phyloP scores from a whole-genome alignment of 495 filamentous ascomycete genomes.

The Xylaria castorea region DNA sequence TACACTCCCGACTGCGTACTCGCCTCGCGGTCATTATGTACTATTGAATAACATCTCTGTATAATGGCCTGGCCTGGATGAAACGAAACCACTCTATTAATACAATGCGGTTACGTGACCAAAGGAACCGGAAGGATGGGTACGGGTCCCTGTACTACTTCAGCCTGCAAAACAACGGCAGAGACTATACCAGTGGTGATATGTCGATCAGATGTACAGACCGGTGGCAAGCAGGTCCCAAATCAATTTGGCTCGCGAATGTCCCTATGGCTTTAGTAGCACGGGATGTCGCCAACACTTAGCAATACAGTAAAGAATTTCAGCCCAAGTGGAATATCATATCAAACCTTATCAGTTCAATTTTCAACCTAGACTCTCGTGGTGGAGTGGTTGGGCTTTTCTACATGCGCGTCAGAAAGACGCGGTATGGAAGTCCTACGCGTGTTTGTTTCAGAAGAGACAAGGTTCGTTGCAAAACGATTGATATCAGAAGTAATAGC shows the following conservation, averaged over 20 bases:
- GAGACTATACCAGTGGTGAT: not conserved
- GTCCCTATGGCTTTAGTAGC: not conserved
- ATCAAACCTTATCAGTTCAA: constrained; percentile 10
- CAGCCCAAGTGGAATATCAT: not conserved
- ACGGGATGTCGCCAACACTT: not conserved
- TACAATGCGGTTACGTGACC: not conserved
- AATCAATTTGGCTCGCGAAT: not conserved
- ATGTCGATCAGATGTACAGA: not conserved
- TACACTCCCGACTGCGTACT: not conserved
- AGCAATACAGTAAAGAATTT: not conserved
- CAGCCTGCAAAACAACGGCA: not conserved
- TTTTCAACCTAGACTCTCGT: not conserved
- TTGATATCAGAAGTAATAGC: constrained; percentile 12
- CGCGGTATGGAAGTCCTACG: not conserved
- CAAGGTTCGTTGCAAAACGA: not conserved
- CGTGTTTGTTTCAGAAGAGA: not conserved
- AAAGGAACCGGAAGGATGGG: not conserved
- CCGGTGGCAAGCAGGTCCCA: not conserved
- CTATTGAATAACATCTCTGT: not conserved
- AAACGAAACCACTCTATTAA: not conserved
- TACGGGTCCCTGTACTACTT: not conserved
- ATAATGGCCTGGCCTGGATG: not conserved
- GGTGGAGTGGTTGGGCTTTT: not conserved
- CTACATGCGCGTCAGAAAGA: not conserved
- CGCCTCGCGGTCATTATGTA: constrained; percentile 11